Percentiles rank a stretch among this genome's conserved stretches.
phyloP scores from a whole-genome alignment of 2,329 filamentous ascomycete species.

The Fusarium oxysporum region DNA sequence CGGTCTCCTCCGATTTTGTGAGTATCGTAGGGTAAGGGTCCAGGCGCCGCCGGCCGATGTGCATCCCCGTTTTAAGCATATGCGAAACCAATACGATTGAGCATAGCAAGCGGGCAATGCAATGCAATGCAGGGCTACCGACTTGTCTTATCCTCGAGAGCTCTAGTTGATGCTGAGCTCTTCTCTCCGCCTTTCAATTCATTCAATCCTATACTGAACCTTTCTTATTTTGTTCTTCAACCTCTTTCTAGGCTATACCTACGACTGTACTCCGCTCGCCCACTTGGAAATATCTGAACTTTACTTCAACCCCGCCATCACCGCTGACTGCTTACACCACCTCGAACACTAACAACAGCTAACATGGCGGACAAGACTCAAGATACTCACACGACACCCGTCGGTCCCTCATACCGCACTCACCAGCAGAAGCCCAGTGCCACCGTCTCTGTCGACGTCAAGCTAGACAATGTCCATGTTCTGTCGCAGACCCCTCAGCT shows the following conservation, averaged over 20 bases:
- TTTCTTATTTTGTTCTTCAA: background rate
- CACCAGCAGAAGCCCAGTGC: slow-evolving; percentile 84
- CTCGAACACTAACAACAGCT: slow-evolving; percentile 23
- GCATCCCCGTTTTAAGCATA: slow-evolving; percentile 45
- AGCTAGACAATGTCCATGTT: slow-evolving; percentile 88
- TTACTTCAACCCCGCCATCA: slow-evolving; percentile 20
- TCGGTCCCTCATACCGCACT: slow-evolving; percentile 84
- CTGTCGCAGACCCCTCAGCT: slow-evolving; percentile 94
- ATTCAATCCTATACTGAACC: slow-evolving; percentile 19
- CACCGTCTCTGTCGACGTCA: slow-evolving; percentile 86
- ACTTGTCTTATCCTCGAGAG: slow-evolving; percentile 37
- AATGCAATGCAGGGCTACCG: slow-evolving; percentile 34
- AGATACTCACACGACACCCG: slow-evolving; percentile 65
- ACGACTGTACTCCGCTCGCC: slow-evolving; percentile 10
- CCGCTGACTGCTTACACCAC: slow-evolving; percentile 12
- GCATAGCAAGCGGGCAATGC: slow-evolving; percentile 21
- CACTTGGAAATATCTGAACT: slow-evolving; percentile 26
- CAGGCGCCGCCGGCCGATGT: slow-evolving; percentile 22
- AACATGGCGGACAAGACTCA: slow-evolving; percentile 45
- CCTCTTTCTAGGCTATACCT: background rate
- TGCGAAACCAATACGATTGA: slow-evolving; percentile 21
- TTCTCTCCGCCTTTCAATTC: slow-evolving; percentile 32
- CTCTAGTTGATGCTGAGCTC: slow-evolving; percentile 29
- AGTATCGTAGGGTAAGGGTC: slow-evolving; percentile 18
- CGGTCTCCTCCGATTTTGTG: slow-evolving; percentile 36